These are phyloP conservation scores for Clonostachys solani DNA, from an alignment of 2,329 filamentous ascomycete species.

Conservation along the genomic window DNA sequence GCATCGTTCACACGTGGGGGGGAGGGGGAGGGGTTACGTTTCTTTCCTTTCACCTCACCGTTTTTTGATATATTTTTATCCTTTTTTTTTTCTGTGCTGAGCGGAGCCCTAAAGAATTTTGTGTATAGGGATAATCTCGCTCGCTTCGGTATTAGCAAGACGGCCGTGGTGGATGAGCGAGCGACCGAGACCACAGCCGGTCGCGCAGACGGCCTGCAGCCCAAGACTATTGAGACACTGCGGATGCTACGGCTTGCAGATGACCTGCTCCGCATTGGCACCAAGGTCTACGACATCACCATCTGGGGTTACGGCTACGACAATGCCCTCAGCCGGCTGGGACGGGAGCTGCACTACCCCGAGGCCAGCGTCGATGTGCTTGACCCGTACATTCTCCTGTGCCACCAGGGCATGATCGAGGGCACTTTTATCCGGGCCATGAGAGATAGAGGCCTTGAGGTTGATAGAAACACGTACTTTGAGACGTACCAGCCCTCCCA, in stretches of 20 bases:
- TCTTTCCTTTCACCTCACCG: too few relatives aligned
- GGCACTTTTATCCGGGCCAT: conserved; percentile 67
- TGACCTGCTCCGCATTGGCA: conserved; percentile 59
- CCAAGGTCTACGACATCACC: conserved; percentile 69
- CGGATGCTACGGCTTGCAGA: conserved; percentile 68
- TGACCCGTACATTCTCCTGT: conserved; percentile 52
- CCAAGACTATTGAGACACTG: conserved; percentile 75
- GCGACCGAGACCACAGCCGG: conserved; percentile 64
- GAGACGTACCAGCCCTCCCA: conserved; percentile 31
- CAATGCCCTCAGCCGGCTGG: conserved; percentile 52
- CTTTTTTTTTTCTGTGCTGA: too few relatives aligned
- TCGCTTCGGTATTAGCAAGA: conserved; percentile 61
- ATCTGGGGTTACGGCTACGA: conserved; percentile 58
- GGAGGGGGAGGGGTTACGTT: too few relatives aligned
- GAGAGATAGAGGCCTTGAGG: conserved; percentile 56
- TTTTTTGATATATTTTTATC: too few relatives aligned
- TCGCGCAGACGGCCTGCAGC: conserved; percentile 69
- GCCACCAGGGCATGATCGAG: conserved; percentile 75
- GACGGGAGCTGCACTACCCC: conserved; percentile 67
- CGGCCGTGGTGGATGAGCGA: conserved; percentile 61
- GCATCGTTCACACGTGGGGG: too few relatives aligned
- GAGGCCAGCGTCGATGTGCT: conserved; percentile 53
- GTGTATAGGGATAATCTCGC: conserved; percentile 39
- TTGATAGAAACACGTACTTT: conserved; percentile 62
- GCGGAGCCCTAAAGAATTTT: too few relatives aligned